Percentiles rank a stretch among this genome's conserved stretches.
These are phyloP conservation scores for Termitomyces sp. DNA, from an alignment of 768 basidiomycete genomes.

Conservation along the genomic window DNA sequence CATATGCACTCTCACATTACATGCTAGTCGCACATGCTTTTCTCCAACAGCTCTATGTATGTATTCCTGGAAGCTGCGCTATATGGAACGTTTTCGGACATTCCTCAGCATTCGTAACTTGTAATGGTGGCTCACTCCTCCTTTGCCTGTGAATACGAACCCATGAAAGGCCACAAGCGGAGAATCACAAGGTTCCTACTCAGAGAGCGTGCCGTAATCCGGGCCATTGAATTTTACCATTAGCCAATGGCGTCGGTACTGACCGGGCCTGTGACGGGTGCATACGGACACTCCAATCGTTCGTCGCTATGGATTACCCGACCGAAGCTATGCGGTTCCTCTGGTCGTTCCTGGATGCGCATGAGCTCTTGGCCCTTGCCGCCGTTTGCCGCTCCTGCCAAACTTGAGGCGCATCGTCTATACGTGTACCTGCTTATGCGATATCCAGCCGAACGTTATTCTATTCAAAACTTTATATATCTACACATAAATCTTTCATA, in stretches of 20 bases:
- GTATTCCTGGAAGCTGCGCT: neutral
- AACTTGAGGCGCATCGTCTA: neutral
- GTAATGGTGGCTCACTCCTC: neutral
- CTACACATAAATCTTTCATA: neutral
- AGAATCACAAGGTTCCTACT: neutral
- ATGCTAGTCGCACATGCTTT: neutral
- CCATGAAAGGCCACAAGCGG: neutral
- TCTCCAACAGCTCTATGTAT: neutral
- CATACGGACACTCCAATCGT: neutral
- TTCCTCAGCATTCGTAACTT: neutral
- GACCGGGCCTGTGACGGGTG: neutral
- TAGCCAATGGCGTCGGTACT: neutral
- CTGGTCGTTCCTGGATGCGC: slow-evolving; percentile 1
- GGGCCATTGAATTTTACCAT: neutral
- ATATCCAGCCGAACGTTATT: neutral
- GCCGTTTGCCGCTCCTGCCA: neutral
- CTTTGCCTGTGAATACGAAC: neutral
- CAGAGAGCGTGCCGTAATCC: neutral
- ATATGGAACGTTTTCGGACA: neutral
- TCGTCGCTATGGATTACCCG: neutral
- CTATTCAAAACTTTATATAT: neutral
- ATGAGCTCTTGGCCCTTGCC: neutral
- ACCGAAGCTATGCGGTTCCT: neutral
- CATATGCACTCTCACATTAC: neutral
- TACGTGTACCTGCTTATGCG: neutral